phyloP scores from a whole-genome alignment of 371 early-diverging fungal species.

The Parasitella parasitica region DNA sequence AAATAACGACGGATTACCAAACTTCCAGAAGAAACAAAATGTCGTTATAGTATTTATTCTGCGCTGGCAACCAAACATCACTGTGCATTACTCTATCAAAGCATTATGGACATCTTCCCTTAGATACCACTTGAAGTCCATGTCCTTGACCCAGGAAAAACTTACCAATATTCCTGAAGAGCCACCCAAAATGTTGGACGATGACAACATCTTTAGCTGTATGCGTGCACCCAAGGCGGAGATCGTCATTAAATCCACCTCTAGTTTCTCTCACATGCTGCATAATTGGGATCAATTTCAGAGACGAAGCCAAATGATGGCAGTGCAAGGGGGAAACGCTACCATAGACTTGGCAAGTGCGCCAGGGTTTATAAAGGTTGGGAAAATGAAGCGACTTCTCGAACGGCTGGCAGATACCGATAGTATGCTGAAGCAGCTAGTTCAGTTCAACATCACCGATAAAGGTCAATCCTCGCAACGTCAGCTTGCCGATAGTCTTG shows the following conservation, averaged over 20 bases:
- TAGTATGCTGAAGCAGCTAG: slow-evolving; percentile 54
- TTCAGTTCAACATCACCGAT: slow-evolving; percentile 61
- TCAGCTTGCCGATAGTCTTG: not conserved
- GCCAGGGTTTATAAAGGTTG: slow-evolving; percentile 63
- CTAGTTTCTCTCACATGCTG: slow-evolving; percentile 46
- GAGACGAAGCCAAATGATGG: slow-evolving; percentile 47
- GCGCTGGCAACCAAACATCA: slow-evolving; percentile 88
- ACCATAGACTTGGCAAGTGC: slow-evolving; percentile 42
- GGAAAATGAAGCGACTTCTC: slow-evolving; percentile 64
- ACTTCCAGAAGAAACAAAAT: slow-evolving; percentile 18
- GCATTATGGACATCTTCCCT: slow-evolving; percentile 45
- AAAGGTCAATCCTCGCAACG: slow-evolving; percentile 57
- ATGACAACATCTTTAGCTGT: slow-evolving; percentile 33
- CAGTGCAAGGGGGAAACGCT: slow-evolving; percentile 38
- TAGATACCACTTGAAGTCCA: slow-evolving; percentile 21
- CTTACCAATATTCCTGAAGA: slow-evolving; percentile 18
- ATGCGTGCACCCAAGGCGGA: slow-evolving; percentile 46
- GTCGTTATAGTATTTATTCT: slow-evolving; percentile 69
- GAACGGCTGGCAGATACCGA: slow-evolving; percentile 70
- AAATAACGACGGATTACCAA: not conserved
- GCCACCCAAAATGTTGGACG: not conserved
- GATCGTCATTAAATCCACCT: slow-evolving; percentile 40
- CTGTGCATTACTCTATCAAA: slow-evolving; percentile 82
- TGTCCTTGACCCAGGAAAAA: slow-evolving; percentile 17
- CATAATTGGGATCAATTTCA: slow-evolving; percentile 48